Conservation (phyloP, 345 rosid genomes). For the Camelina laxa region DNA sequence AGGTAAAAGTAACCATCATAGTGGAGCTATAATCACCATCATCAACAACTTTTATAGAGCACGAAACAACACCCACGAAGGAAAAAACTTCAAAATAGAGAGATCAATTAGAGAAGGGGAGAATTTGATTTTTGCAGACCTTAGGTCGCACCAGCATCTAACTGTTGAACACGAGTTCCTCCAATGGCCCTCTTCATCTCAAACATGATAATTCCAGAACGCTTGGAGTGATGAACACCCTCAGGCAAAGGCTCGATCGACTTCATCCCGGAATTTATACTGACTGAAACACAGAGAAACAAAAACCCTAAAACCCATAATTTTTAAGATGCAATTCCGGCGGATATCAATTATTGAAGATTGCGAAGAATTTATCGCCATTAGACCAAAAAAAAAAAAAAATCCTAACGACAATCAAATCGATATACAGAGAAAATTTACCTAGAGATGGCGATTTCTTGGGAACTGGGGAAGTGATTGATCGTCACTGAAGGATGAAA, state of each 20-base stretch:
- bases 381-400: neutral
- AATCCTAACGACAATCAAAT: too few relatives aligned
- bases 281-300: slow-evolving; percentile 25
- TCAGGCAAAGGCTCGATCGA: slow-evolving; percentile 64
- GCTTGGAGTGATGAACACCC: slow-evolving; percentile 61
- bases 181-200: slow-evolving; percentile 76
- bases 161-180: slow-evolving; percentile 88
- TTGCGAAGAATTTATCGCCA: neutral
- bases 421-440: too few relatives aligned
- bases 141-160: slow-evolving; percentile 67
- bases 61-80: slow-evolving; percentile 61
- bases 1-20: too few relatives aligned
- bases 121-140: slow-evolving; percentile 46
- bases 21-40: too few relatives aligned
- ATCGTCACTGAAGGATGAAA: too few relatives aligned
- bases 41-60: too few relatives aligned
- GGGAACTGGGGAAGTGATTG: too few relatives aligned
- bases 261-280: slow-evolving; percentile 46
- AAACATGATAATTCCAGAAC: slow-evolving; percentile 75
- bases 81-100: slow-evolving; percentile 64
- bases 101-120: neutral
- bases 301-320: slow-evolving; percentile 3
- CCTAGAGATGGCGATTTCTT: too few relatives aligned
- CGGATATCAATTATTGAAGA: neutral
- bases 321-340: neutral